Conservation (phyloP, 2,329 filamentous ascomycete genomes). For the Ophiostoma sp. region DNA sequence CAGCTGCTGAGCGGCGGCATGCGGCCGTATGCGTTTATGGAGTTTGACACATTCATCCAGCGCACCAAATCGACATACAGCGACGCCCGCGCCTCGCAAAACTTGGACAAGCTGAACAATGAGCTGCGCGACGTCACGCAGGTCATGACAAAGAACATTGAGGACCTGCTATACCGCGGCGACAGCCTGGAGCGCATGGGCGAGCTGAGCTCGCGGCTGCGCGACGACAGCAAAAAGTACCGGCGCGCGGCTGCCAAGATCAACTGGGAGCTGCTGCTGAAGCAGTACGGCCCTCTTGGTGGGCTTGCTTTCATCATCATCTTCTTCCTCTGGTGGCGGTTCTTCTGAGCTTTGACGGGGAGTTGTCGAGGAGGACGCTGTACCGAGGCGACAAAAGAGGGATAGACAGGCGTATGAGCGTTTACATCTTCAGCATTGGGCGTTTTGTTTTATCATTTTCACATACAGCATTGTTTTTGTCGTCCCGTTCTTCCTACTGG, state of each 20-base stretch:
- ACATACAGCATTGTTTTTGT: background rate
- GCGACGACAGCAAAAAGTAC: slow-evolving; percentile 94
- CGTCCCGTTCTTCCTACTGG: background rate
- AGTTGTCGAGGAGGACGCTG: background rate
- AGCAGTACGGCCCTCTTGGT: slow-evolving; percentile 92
- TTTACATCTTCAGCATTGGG: slow-evolving; percentile 3
- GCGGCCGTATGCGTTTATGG: slow-evolving; percentile 92
- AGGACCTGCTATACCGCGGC: slow-evolving; percentile 90
- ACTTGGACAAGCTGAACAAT: slow-evolving; percentile 91
- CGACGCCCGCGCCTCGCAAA: slow-evolving; percentile 82
- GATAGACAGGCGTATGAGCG: slow-evolving; percentile 1
- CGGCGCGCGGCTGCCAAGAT: slow-evolving; percentile 86
- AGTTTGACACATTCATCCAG: slow-evolving; percentile 95
- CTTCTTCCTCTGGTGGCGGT: slow-evolving; percentile 85
- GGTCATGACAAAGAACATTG: slow-evolving; percentile 99
- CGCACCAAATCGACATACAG: slow-evolving; percentile 92
- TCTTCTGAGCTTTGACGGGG: slow-evolving; percentile 55
- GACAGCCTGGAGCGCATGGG: slow-evolving; percentile 96
- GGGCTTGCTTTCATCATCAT: slow-evolving; percentile 76
- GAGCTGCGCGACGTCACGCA: slow-evolving; percentile 97
- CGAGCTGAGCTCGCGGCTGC: slow-evolving; percentile 77
- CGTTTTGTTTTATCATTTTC: background rate
- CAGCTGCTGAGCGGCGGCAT: slow-evolving; percentile 70
- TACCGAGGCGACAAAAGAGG: background rate
- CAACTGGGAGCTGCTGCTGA: slow-evolving; percentile 94